Evolutionary conservation across 805 yeast species (phyloP).

Genomic region (Candida takata): DNA sequence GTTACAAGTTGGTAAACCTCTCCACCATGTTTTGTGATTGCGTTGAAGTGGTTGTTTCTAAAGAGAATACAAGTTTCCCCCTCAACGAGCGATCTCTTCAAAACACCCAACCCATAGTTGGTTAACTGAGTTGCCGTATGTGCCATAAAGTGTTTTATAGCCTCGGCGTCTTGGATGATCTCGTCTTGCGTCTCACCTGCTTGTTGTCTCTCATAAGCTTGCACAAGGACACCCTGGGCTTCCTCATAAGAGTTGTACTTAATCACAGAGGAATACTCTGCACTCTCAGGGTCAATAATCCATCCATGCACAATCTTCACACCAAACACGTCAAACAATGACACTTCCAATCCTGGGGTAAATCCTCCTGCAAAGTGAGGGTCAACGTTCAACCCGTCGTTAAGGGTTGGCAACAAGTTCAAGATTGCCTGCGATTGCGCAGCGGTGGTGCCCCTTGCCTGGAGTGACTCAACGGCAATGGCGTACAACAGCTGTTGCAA

Average conservation of each 20-base stretch:
- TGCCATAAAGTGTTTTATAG: slow-evolving; percentile 43
- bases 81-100: slow-evolving; percentile 38
- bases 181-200: slow-evolving; percentile 22
- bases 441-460: neutral
- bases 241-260: slow-evolving; percentile 47
- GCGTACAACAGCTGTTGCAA: slow-evolving; percentile 47
- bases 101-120: slow-evolving; percentile 46
- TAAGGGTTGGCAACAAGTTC: slow-evolving; percentile 51
- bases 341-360: slow-evolving; percentile 42
- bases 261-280: slow-evolving; percentile 30
- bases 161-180: slow-evolving; percentile 27
- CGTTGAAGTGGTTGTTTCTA: slow-evolving; percentile 84
- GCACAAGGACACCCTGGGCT: slow-evolving; percentile 50
- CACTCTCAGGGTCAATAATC: slow-evolving; percentile 44
- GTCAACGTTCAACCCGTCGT: slow-evolving; percentile 65
- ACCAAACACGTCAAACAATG: slow-evolving; percentile 52
- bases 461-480: slow-evolving; percentile 32
- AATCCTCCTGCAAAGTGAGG: slow-evolving; percentile 64
- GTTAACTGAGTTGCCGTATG: slow-evolving; percentile 74
- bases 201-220: slow-evolving; percentile 31
- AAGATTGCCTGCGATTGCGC: neutral
- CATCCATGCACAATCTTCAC: slow-evolving; percentile 78
- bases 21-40: slow-evolving; percentile 45
- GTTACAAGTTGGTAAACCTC: slow-evolving; percentile 62
- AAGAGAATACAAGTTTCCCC: slow-evolving; percentile 67